phyloP scores from a whole-genome alignment of 225 moss, liverwort and hornwort species.

The Marchantia polymorpha region DNA sequence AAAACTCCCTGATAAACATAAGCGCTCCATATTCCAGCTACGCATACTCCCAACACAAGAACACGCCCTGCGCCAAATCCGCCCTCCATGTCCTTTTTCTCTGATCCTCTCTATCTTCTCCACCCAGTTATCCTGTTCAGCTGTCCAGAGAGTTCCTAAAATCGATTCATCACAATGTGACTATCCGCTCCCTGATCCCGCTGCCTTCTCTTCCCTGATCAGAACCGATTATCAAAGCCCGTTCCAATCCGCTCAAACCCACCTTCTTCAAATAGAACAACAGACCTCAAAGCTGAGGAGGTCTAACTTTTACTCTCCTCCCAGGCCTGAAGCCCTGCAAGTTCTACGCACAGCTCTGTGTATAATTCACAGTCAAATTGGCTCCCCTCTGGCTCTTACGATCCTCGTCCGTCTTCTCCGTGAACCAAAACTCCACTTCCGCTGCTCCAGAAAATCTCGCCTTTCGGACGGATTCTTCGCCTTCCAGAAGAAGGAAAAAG shows the following conservation, averaged over 20 bases:
- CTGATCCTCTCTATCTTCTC: neutral
- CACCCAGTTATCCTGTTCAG: neutral
- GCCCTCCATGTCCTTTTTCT: constrained; percentile 15
- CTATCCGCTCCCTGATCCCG: neutral
- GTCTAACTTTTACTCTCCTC: neutral
- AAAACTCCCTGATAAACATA: constrained; percentile 91
- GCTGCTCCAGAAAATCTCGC: neutral
- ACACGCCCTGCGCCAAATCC: constrained; percentile 24
- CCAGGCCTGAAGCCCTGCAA: neutral
- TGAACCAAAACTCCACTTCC: neutral
- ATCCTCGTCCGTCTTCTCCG: neutral
- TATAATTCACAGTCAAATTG: neutral
- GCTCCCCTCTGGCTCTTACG: neutral
- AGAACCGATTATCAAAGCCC: neutral
- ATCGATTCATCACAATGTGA: neutral
- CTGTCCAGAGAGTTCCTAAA: neutral
- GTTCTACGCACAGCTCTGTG: neutral
- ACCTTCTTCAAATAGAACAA: neutral
- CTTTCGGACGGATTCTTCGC: neutral
- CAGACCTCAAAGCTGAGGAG: neutral
- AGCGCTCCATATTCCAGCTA: constrained; percentile 73
- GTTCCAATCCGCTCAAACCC: neutral
- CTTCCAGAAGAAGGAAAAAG: too few relatives aligned
- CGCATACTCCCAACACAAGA: constrained; percentile 57
- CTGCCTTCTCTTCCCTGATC: neutral